phyloP scores from a whole-genome alignment of 768 basidiomycete species.

The Leucogyrophana mollusca region DNA sequence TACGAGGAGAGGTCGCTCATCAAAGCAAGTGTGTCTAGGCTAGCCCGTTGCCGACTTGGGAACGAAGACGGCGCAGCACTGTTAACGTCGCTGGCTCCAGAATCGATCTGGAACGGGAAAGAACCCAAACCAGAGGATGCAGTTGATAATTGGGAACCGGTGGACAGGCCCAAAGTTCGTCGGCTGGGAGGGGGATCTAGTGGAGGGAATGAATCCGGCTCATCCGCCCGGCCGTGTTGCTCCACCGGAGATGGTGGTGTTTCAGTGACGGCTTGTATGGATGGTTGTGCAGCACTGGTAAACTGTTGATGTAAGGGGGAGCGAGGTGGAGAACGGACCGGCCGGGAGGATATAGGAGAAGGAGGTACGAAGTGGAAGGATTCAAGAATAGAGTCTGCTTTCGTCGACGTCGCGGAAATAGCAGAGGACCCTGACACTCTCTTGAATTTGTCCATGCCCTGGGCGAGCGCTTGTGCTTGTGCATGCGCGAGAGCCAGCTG shows the following conservation, averaged over 20 bases:
- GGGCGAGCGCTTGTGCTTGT: slow-evolving; percentile 58
- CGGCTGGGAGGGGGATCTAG: slow-evolving; percentile 54
- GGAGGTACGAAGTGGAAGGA: slow-evolving; percentile 89
- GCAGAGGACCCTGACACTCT: slow-evolving; percentile 66
- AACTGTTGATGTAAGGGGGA: slow-evolving; percentile 68
- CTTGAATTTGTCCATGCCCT: slow-evolving; percentile 44
- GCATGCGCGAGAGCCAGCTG: slow-evolving; percentile 59
- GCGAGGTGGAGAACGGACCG: slow-evolving; percentile 69
- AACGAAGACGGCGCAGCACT: slow-evolving; percentile 33
- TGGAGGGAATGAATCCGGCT: slow-evolving; percentile 30
- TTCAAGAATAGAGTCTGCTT: slow-evolving; percentile 82
- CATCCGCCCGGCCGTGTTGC: slow-evolving; percentile 17
- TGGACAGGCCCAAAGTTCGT: slow-evolving; percentile 67
- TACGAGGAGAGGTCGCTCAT: slow-evolving; percentile 84
- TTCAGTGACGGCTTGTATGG: slow-evolving; percentile 3
- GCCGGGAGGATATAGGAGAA: slow-evolving; percentile 83
- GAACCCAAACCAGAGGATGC: slow-evolving; percentile 79
- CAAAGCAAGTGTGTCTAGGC: slow-evolving; percentile 80
- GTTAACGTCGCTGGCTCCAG: slow-evolving; percentile 42
- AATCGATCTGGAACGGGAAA: slow-evolving; percentile 86
- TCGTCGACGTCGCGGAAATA: slow-evolving; percentile 64
- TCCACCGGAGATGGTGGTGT: not conserved
- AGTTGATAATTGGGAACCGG: slow-evolving; percentile 73
- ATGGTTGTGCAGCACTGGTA: slow-evolving; percentile 28
- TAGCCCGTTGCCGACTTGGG: slow-evolving; percentile 64